Percentiles rank a stretch among this genome's conserved stretches.
These are phyloP conservation scores for Corchorus olitorius DNA, from an alignment of 345 rosid genomes.

Conservation along the genomic window DNA sequence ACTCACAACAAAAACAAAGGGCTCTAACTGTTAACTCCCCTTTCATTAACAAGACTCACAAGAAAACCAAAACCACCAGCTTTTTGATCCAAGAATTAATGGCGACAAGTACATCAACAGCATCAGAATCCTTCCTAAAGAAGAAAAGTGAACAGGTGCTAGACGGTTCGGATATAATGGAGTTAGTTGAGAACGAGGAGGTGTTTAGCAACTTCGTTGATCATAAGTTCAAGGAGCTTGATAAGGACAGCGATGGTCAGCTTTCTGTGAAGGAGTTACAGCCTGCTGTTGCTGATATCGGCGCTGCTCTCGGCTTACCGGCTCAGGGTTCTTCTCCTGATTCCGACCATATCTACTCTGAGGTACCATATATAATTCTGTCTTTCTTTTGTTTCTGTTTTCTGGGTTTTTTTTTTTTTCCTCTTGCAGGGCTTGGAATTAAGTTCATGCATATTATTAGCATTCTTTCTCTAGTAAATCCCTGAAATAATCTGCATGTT, in stretches of 20 bases:
- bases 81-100: conserved; percentile 20
- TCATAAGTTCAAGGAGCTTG: conserved; percentile 79
- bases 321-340: conserved; percentile 75
- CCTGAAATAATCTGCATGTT: background rate
- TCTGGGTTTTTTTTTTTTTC: background rate
- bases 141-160: conserved; percentile 50
- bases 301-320: conserved; percentile 93
- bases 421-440: background rate
- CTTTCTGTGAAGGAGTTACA: conserved; percentile 83
- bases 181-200: conserved; percentile 81
- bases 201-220: conserved; percentile 78
- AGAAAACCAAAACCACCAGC: conserved; percentile 14
- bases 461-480: background rate
- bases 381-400: background rate
- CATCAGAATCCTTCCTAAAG: background rate
- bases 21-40: background rate
- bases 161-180: conserved; percentile 90
- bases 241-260: conserved; percentile 74
- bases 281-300: conserved; percentile 95
- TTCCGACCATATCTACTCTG: conserved; percentile 84
- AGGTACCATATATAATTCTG: conserved; percentile 45
- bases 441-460: background rate
- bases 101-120: conserved; percentile 35
- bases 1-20: conserved; percentile 13
- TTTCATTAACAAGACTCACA: conserved; percentile 26